Evolutionary conservation across 2,329 filamentous ascomycete genomes (phyloP).

Genomic region (Neonectria sp.): DNA sequence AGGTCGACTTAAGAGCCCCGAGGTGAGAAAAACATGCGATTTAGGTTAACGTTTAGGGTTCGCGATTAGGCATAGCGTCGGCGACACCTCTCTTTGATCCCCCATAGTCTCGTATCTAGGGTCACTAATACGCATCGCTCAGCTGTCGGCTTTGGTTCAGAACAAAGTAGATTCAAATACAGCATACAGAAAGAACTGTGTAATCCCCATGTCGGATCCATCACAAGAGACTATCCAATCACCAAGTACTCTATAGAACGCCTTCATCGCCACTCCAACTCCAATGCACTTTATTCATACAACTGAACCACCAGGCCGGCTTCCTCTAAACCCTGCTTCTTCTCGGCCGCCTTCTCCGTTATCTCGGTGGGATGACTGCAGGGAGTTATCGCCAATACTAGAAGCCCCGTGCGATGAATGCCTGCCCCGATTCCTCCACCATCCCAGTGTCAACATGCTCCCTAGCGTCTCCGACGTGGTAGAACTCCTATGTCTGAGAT

Average conservation of each 20-base stretch:
- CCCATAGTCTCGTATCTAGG: too few species aligned
- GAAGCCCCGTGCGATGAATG: constrained; percentile 42
- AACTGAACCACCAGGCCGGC: constrained; percentile 47
- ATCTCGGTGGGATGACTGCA: constrained; percentile 39
- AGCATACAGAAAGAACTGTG: constrained; percentile 16
- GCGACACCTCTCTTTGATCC: too few species aligned
- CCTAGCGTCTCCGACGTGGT: constrained; percentile 66
- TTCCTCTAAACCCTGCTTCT: constrained; percentile 25
- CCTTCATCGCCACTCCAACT: constrained; percentile 35
- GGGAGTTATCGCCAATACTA: constrained; percentile 34
- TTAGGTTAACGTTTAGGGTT: too few species aligned
- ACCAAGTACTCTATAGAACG: constrained; percentile 34
- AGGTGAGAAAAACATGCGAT: too few species aligned
- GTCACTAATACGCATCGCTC: too few species aligned
- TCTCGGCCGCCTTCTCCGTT: constrained; percentile 30
- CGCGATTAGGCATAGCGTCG: too few species aligned
- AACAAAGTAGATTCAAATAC: constrained; percentile 22
- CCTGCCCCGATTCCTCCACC: constrained; percentile 61
- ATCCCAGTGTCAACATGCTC: constrained; percentile 68
- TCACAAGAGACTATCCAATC: constrained; percentile 31
- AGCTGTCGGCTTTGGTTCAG: not conserved
- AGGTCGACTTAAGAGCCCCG: too few species aligned
- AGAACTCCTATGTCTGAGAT: constrained; percentile 56
- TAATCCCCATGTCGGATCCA: constrained; percentile 19
- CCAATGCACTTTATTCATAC: constrained; percentile 50